These are phyloP conservation scores for Lanmaoa rubissima DNA, from an alignment of 768 basidiomycete species.

Conservation along the genomic window DNA sequence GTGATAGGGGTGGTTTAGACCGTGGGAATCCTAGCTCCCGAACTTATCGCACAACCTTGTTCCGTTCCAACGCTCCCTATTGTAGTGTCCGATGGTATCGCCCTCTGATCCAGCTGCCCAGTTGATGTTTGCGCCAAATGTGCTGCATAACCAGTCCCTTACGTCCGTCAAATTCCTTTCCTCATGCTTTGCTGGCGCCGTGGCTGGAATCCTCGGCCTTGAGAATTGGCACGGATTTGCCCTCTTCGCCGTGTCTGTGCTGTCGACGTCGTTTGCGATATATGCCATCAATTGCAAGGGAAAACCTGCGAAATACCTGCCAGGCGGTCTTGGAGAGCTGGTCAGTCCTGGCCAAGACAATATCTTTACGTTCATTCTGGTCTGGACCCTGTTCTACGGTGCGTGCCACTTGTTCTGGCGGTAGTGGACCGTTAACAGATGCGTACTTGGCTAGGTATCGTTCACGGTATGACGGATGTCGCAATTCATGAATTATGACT, in stretches of 20 bases:
- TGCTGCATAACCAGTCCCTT: conserved; percentile 59
- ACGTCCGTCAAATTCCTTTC: conserved; percentile 76
- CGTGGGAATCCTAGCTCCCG: conserved; percentile 13
- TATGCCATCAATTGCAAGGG: conserved; percentile 71
- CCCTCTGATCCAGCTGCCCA: conserved; percentile 51
- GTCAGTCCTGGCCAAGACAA: conserved; percentile 89
- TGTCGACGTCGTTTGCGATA: conserved; percentile 65
- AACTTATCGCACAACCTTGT: background rate
- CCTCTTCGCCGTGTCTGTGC: conserved; percentile 66
- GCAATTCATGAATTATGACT: conserved; percentile 3
- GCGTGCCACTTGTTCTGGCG: conserved; percentile 27
- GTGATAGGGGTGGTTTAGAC: conserved; percentile 4
- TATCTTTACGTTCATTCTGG: conserved; percentile 84
- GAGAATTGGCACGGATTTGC: conserved; percentile 83
- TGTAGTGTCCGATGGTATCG: conserved; percentile 40
- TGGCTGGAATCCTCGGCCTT: conserved; percentile 86
- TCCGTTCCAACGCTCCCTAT: background rate
- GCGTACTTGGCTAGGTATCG: conserved; percentile 36
- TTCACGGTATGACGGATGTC: conserved; percentile 41
- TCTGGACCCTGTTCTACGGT: conserved; percentile 96
- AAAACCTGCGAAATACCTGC: conserved; percentile 58
- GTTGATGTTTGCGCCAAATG: conserved; percentile 65
- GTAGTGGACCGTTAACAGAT: background rate
- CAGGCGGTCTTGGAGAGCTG: conserved; percentile 64
- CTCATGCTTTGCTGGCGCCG: conserved; percentile 82